Evolutionary conservation across 306 rosid species (phyloP), one percentile per base, ranked within the genome.

Genomic region (Ceratonia siliqua): DNA sequence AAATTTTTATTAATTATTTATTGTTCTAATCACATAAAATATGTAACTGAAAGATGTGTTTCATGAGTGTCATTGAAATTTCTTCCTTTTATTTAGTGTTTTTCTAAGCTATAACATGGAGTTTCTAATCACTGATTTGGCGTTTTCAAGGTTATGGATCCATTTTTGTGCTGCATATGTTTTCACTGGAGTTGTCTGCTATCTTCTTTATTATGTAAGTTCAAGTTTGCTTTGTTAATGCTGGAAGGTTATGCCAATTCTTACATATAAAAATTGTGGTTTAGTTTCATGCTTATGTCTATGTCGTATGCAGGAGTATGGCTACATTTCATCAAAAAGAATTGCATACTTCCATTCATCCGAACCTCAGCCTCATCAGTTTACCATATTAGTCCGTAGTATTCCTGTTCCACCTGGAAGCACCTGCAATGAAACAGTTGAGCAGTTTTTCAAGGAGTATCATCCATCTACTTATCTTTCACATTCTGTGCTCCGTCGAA

Each of bases 121-220:
- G 54, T 72, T 67, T 76, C 85, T 91, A 83, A 88, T 64, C 32
- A 33, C 66, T 70, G 5, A 25, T 57, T 84, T 83, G 68, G 24
- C 38, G 41, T 67, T 82, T 85, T 77, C 83, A 76, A 92, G 98
- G 96, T 92, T 92, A 65, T 92, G 96, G 96, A 72, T 88, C 70
- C 98, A 92, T 82, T 87, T 90, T 78, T 81, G 79, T 78, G 96
- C 98, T 22, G 90, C 88, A 1, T 92, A 92, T 84, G 64, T 89
- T 74, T 85, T 90, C 84, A 90, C 89, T 9, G 96, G 89, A 85
- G 76, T 84, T 57, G 94, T 90, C 87, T 90, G 98, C 91, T 92
- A 85, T 83, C 89, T 90, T 87, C 98, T 92, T 58, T 87, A 85
- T 77, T 55, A 39, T 42, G 98, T 90, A 88, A 90, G 98, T 90